Evolutionary conservation across 371 early-diverging fungal species (phyloP).

Genomic region (Vairimorpha ceranae): DNA sequence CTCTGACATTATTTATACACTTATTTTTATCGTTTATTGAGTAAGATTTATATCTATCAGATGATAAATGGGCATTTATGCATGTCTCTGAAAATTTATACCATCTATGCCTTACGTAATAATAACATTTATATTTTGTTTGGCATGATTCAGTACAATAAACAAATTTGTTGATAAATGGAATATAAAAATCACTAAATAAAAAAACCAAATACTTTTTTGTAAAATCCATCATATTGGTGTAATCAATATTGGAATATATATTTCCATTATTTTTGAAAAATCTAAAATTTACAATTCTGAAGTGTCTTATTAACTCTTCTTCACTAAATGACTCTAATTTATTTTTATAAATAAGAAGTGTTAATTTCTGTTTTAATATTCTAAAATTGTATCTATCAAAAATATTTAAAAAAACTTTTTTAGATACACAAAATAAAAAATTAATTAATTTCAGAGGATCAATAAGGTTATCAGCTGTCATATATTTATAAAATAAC

Average conservation of each 20-base stretch:
- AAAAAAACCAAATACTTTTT: constrained; percentile 35
- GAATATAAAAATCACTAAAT: constrained; percentile 43
- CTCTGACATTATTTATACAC: constrained; percentile 16
- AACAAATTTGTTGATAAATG: constrained; percentile 43
- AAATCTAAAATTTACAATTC: constrained; percentile 22
- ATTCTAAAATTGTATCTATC: constrained; percentile 42
- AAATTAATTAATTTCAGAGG: constrained; percentile 42
- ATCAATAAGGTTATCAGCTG: constrained; percentile 1
- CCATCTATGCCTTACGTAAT: constrained; percentile 39
- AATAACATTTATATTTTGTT: constrained; percentile 38
- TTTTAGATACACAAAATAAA: constrained; percentile 53
- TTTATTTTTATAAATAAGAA: constrained; percentile 46
- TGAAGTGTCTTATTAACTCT: constrained; percentile 45
- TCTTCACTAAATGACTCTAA: constrained; percentile 38
- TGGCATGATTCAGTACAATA: constrained; percentile 39
- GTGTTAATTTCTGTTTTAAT: constrained; percentile 46
- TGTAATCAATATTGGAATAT: constrained; percentile 9
- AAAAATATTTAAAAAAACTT: constrained; percentile 33
- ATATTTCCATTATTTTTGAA: background rate
- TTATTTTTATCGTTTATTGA: background rate
- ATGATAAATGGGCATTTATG: constrained; percentile 23
- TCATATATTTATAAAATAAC: constrained; percentile 13
- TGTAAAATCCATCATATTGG: background rate
- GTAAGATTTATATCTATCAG: background rate
- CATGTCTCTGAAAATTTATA: background rate